These are phyloP conservation scores for Cryptosporidium sp. DNA, from an alignment of 169 alveolate species.

Conservation along the genomic window DNA sequence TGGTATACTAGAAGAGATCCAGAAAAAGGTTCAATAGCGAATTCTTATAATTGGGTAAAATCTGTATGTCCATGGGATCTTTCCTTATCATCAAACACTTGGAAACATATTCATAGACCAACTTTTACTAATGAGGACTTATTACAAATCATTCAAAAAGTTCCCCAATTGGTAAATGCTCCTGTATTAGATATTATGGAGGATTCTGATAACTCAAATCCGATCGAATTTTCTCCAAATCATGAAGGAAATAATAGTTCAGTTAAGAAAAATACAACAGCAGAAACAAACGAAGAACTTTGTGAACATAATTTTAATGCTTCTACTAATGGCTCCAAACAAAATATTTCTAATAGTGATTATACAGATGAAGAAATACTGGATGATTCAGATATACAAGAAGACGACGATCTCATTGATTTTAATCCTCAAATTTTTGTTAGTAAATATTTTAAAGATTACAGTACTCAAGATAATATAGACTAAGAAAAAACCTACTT, in stretches of 20 bases:
- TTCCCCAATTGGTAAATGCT: conserved; percentile 77
- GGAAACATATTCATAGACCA: conserved; percentile 78
- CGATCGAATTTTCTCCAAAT: not conserved
- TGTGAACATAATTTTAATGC: not conserved
- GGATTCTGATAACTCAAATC: conserved; percentile 37
- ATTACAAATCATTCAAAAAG: conserved; percentile 73
- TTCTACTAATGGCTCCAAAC: not conserved
- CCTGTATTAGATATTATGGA: conserved; percentile 68
- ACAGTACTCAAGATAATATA: not conserved
- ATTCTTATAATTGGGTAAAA: conserved; percentile 79
- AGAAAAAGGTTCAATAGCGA: conserved; percentile 75
- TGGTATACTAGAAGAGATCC: conserved; percentile 82
- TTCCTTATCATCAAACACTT: conserved; percentile 71
- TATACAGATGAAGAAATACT: conserved; percentile 59
- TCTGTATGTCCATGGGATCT: conserved; percentile 81
- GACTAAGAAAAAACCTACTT: not conserved
- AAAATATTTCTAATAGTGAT: conserved; percentile 42
- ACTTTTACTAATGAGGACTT: conserved; percentile 79
- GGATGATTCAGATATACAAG: conserved; percentile 48
- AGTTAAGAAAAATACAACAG: not conserved
- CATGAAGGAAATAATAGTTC: not conserved
- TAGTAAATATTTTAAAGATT: conserved; percentile 30
- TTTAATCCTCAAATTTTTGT: conserved; percentile 53
- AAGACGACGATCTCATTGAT: conserved; percentile 37
- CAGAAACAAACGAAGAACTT: not conserved